Base-by-base conservation (phyloP, 2,329 filamentous ascomycete genomes). In the Scedosporium aurantiacum region DNA sequence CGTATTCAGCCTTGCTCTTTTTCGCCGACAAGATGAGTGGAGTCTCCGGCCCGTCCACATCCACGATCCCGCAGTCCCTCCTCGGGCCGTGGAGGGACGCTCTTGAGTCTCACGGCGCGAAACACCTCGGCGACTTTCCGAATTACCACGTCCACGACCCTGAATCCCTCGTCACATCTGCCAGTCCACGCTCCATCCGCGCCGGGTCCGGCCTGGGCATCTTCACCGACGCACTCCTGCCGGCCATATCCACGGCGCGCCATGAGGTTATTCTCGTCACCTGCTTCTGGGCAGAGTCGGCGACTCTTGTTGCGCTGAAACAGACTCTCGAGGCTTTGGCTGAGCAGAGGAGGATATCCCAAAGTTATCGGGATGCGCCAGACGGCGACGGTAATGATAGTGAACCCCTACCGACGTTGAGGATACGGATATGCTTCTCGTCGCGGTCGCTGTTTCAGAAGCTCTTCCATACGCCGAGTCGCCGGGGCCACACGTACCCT, bases 241-340 rank as follows among this genome's bases (percentile, higher is more conserved):
- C 87, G 1, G 82, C 84, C 7, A 79, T 92, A 3, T 73, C 82
- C 4, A 69, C 74, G 0, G 85, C 89, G 2, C 75, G 80, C 41
- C 73, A 79, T 57, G 89, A 91, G 67, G 75, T 92, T 28, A 82
- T 91, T 63, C 79, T 94, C 50, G 87, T 91, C 5, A 93, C 90
- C 7, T 93, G 90, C 72, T 94, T 92, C 73, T 92, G 89, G 89
- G 85, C 89, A 0, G 75, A 76, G 0, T 92, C 89, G 0, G 72
- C 78, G 1, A 86, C 84, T 0, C 76, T 86, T 18, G 74, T 79
- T 3, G 78, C 78, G 0, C 74, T 94, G 12, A 78, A 76, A 45
- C 74, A 81, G 3, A 76, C 84, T 0, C 78, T 94, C 0, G 72
- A 78, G 14, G 75, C 76, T 59, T 78, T 94, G 7, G 89, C 87